phyloP scores from a whole-genome alignment of 2,329 filamentous ascomycete species.

The Lecanicillium sp. region DNA sequence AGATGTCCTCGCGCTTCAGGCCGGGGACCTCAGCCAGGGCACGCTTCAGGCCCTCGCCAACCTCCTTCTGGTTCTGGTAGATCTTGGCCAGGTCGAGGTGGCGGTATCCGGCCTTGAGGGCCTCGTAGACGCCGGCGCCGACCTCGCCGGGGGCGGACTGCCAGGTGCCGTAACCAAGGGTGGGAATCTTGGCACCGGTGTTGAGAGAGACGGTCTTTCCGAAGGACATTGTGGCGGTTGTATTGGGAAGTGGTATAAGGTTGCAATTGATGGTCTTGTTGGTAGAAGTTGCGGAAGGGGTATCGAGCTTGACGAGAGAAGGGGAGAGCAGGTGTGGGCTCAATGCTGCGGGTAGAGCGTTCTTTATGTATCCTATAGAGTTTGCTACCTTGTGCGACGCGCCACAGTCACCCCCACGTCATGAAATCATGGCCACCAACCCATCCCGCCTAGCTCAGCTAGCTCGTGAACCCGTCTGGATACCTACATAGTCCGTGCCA shows the following conservation, averaged over 20 bases:
- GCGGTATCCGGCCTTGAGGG: conserved; percentile 55
- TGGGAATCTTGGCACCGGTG: conserved; percentile 54
- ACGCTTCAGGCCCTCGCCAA: conserved; percentile 46
- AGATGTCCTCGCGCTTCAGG: conserved; percentile 48
- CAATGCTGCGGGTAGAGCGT: too few species aligned
- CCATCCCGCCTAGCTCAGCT: too few species aligned
- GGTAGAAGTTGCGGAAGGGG: background rate
- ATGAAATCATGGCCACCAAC: too few species aligned
- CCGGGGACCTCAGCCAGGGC: conserved; percentile 38
- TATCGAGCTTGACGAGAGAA: background rate
- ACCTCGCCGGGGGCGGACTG: conserved; percentile 60
- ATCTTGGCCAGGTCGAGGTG: conserved; percentile 48
- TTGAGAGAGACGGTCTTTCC: conserved; percentile 46
- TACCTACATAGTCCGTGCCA: too few species aligned
- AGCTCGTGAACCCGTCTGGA: too few species aligned
- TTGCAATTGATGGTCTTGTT: background rate
- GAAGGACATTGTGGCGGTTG: conserved; percentile 41
- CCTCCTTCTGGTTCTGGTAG: conserved; percentile 59
- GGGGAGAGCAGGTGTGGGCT: background rate
- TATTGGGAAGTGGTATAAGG: background rate
- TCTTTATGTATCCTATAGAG: too few species aligned
- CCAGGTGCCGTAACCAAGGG: conserved; percentile 53
- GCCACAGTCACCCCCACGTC: too few species aligned
- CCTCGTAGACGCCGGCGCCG: conserved; percentile 54
- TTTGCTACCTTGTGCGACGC: too few species aligned